Evolutionary conservation across 202 grass and related monocot genomes (phyloP).

Genomic region (Sporobolus alterniflorus): DNA sequence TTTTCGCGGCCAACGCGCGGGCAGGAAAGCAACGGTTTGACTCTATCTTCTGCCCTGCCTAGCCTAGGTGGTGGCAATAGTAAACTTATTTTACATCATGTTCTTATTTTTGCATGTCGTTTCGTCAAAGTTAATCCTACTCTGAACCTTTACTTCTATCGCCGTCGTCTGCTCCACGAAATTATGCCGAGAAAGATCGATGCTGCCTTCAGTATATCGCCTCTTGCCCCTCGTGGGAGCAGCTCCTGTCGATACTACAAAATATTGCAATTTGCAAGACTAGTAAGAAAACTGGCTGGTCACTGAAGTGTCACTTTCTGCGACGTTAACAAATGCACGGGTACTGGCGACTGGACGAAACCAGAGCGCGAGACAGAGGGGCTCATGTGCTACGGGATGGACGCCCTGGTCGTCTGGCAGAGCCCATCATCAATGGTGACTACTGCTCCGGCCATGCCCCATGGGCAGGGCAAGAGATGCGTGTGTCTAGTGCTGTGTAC

Average conservation of each 20-base stretch:
- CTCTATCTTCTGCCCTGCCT: too few species aligned
- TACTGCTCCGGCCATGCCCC: neutral
- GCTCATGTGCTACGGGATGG: slow-evolving; percentile 42
- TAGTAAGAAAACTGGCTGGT: neutral
- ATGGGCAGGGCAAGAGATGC: neutral
- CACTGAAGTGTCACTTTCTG: slow-evolving; percentile 11
- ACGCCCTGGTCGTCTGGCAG: neutral
- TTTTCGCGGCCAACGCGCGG: neutral
- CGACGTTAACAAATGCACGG: neutral
- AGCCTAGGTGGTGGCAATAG: neutral
- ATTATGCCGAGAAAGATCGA: too few species aligned
- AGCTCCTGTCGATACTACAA: too few species aligned
- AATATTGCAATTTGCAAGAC: neutral
- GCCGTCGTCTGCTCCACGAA: too few species aligned
- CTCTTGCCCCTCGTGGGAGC: too few species aligned
- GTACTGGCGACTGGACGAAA: neutral
- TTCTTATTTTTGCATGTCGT: neutral
- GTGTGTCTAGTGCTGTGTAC: too few species aligned
- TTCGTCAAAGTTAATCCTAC: neutral
- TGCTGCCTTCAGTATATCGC: too few species aligned
- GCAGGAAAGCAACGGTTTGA: neutral
- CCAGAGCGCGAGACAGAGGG: slow-evolving; percentile 13
- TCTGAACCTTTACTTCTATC: too few species aligned
- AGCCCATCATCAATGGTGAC: slow-evolving; percentile 16
- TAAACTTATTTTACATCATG: neutral